Evolutionary conservation across 805 yeast species (phyloP), one percentile per base, ranked within the genome.

Genomic region (Grigorovia yakushimaensis): DNA sequence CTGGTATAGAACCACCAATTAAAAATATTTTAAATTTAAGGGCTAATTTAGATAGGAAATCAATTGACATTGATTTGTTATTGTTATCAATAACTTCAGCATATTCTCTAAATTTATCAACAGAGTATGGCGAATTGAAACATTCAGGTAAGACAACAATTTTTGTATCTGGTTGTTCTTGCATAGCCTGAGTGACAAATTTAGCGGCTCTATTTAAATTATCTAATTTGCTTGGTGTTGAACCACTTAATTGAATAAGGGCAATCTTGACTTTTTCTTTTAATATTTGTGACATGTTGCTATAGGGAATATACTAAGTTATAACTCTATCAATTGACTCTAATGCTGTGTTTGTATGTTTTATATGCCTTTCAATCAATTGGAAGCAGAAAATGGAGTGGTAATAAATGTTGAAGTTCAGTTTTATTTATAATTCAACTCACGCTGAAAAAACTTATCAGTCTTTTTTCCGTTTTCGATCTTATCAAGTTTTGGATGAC

Each of bases 1-100:
- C 98, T 1, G 98, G 98, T 54, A 86, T 79, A 0, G 96, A 87
- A 15, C 98, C 98, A 15, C 98, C 98, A 40, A 91, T 76, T 40
- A 91, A 70, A 48, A 73, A 79, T 17, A 88, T 74, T 5, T 71
- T 68, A 55, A 80, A 70, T 49, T 79, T 72, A 48, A 71, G 72
- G n/a, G 98, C 96, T 54, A 88, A 63, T 0, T 64, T 60, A 0
- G 88, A 71, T 44, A 91, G 67, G 44, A 84, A 75, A 45, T 64
- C 54, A 3, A 91, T 80, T 1, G 82, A 75, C 36, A 62, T 66
- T 2, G 67, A 58, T 24, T 42, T 30, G 4, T 81, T 73, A 50
- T 79, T 81, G 5, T 95, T 27, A 39, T 23, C 95, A 40, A 93
- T 84, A n/a, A 65, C 56, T 64, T 93, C 98, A 3, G 96, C 89